Evolutionary conservation across 1,284 basidiomycete species (phyloP), one percentile per base, ranked within the genome.

Genomic region (Cutaneotrichosporon sp.): DNA sequence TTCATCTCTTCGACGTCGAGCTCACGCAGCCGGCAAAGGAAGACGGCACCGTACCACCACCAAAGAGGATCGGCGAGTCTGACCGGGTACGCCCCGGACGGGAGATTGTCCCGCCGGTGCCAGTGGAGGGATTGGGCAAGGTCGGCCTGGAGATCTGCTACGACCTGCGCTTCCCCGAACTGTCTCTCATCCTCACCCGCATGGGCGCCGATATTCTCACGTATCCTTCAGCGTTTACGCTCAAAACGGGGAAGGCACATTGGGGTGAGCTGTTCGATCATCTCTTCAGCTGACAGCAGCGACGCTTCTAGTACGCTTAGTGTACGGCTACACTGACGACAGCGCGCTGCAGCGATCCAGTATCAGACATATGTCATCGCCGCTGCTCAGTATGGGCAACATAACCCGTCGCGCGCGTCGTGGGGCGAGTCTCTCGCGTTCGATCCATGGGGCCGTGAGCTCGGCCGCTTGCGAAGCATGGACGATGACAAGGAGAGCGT

Each of bases 1-100:
- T 80, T 3, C 80, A 81, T 43, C 68, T 81, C 1, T 80, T 79
- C 61, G 79, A 81, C 52, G 77, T 80, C 4, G 73, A 77, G 44
- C 71, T 79, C 34, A 69, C 54, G 5, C 60, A 64, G 46, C 52
- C 59, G 12, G 49, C 36, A 13, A 34, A 42, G 20, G 52, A 52
- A 17, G 59, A 67, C 23, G 60, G 61, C 4, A 9, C 58, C 52
- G 12, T 61, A 51, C 41, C 70, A 67, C 44, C 61, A 60, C 64
- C 61, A 23, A 61, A 56, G 36, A 49, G 53, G 8, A 56, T 51
- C 3, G 68, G 69, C n/a, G 72, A 74, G 57, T 64, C 60, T 3
- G 62, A 65, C 34, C 58, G 70, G 1, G 62, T 79, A 0, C 60
- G 76, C 4, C 63, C 61, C 13, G 79, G 79, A 0, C 49, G 60